A percentile compares a stretch with the other conserved stretches of the same genome.
Conservation (phyloP, 2,329 filamentous ascomycete genomes). For the Fusarium nygamai region DNA sequence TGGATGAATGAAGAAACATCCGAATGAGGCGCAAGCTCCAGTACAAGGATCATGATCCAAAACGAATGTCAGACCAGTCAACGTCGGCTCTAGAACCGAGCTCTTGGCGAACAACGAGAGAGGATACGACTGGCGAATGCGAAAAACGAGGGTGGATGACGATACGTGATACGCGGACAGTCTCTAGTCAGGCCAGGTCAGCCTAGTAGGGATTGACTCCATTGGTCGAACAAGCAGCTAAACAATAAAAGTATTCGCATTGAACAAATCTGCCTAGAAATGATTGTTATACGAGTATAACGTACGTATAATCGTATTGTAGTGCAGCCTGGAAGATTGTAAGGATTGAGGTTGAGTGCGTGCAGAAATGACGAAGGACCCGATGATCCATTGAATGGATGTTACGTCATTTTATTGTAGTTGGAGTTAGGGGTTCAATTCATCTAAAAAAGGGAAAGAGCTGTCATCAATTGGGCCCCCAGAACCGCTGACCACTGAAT, state of each 20-base stretch:
- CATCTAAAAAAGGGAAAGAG: neutral
- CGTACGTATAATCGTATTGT: neutral
- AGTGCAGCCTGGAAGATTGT: neutral
- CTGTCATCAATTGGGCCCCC: slow-evolving; percentile 12
- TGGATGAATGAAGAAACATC: neutral
- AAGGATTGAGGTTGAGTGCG: neutral
- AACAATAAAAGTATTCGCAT: neutral
- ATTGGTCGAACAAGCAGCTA: neutral
- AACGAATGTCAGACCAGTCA: neutral
- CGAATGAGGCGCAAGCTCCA: neutral
- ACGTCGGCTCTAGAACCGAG: neutral
- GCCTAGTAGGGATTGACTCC: neutral
- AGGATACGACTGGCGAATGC: slow-evolving; percentile 1
- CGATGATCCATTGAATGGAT: neutral
- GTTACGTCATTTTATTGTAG: slow-evolving; percentile 21
- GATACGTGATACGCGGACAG: slow-evolving; percentile 20
- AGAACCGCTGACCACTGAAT: slow-evolving; percentile 3
- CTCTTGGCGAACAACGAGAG: slow-evolving; percentile 1
- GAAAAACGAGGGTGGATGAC: neutral
- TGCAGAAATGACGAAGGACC: slow-evolving; percentile 27
- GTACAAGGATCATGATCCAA: neutral
- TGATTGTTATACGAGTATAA: neutral
- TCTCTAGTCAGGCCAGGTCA: neutral
- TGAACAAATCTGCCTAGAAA: neutral
- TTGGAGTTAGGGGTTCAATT: slow-evolving; percentile 19